phyloP scores from a whole-genome alignment of 176 grass and related monocot genomes.

The Oryza longistaminata region DNA sequence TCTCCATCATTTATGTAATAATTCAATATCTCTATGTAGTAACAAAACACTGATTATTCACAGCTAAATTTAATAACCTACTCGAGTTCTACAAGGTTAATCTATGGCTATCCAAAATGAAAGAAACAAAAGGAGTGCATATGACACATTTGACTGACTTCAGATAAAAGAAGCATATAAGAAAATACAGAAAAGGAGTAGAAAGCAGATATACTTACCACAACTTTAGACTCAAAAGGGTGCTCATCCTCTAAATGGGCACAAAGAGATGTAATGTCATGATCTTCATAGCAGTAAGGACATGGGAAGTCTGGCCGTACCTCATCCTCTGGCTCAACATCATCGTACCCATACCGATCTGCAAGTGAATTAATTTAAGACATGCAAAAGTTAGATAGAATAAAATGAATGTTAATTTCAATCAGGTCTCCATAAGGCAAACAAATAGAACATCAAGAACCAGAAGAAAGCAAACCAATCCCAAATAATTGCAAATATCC shows the following conservation, averaged over 20 bases:
- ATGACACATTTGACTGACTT: background rate
- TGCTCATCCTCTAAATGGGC: conserved; percentile 76
- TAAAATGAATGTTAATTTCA: background rate
- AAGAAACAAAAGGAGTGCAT: background rate
- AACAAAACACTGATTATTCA: background rate
- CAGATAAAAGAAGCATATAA: conserved; percentile 1
- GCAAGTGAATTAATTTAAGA: background rate
- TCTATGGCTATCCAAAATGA: conserved; percentile 1
- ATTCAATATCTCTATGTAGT: background rate
- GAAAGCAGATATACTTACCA: conserved; percentile 39
- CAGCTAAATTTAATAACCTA: background rate
- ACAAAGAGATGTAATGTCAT: conserved; percentile 65
- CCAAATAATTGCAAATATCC: background rate
- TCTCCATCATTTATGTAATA: background rate
- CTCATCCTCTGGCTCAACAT: conserved; percentile 72
- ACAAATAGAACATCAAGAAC: background rate
- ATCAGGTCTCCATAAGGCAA: background rate
- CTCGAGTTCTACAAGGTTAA: background rate
- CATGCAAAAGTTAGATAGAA: background rate
- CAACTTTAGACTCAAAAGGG: conserved; percentile 68
- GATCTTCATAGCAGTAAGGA: conserved; percentile 88
- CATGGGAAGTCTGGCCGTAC: conserved; percentile 56
- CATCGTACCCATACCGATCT: conserved; percentile 65
- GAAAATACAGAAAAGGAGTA: background rate
- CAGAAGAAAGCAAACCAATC: background rate